Evolutionary conservation across 306 rosid species (phyloP).

Genomic region (Cotoneaster glaucophyllus): DNA sequence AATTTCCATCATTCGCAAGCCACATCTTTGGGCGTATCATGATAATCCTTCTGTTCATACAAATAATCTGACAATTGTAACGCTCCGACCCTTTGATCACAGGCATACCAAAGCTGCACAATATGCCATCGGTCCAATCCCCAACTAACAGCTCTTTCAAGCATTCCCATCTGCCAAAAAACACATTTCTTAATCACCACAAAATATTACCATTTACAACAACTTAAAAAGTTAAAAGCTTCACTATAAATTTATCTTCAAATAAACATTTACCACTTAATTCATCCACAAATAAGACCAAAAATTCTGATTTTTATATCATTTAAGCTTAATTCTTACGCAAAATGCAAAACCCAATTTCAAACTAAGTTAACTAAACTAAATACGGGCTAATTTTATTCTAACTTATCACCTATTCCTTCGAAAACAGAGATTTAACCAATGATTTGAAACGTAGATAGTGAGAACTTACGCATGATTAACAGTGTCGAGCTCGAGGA

Average conservation of each 20-base stretch:
- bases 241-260: background rate
- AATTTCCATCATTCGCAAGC: slow-evolving; percentile 97
- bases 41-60: slow-evolving; percentile 66
- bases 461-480: slow-evolving; percentile 53
- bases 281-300: background rate
- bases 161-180: slow-evolving; percentile 80
- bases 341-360: background rate
- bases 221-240: background rate
- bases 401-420: background rate
- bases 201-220: background rate
- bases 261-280: background rate
- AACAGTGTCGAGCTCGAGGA: slow-evolving; percentile 87
- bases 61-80: slow-evolving; percentile 78
- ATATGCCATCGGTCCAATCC: slow-evolving; percentile 81
- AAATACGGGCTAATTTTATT: background rate
- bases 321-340: background rate
- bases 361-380: background rate
- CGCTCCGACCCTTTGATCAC: slow-evolving; percentile 80
- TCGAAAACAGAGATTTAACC: background rate
- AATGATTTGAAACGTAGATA: background rate
- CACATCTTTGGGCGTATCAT: slow-evolving; percentile 91
- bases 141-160: slow-evolving; percentile 69
- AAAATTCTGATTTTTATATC: background rate
- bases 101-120: slow-evolving; percentile 97
- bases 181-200: background rate